Evolutionary conservation across 2,329 filamentous ascomycete species (phyloP), one percentile per base, ranked within the genome.

Genomic region (Phaeophleospora eucalypticola): DNA sequence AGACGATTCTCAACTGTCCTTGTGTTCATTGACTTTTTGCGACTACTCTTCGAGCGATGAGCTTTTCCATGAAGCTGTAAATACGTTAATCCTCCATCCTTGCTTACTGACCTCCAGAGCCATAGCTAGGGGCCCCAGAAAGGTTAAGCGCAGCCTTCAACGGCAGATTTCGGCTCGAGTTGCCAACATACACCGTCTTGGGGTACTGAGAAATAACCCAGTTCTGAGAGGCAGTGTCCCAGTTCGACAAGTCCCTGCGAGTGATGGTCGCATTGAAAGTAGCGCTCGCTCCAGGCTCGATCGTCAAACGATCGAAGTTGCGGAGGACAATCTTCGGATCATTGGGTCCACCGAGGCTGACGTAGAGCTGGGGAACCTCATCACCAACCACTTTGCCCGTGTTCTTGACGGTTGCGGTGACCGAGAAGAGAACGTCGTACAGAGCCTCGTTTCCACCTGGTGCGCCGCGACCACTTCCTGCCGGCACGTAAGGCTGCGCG

Each of bases 211-310:
- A 73, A 44, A 83, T 72, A 37, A 89, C 79, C 62, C 91, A 97
- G 73, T 96, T 84, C 75, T 96, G 90, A n/a, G 71, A 65, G 1
- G 63, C 75, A 1, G 79, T 72, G 57, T 95, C 87, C 90, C 91
- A 96, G 71, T 89, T 93, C 65, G 84, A 89, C 46, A 96, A 58
- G 62, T 96, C 91, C 46, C 89, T 82, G 33, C 90, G 79, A 4
- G 83, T 89, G 45, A 96, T 68, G 14, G 82, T 77, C 0, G 80
- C 82, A 1, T 67, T 74, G 72, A 93, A 94, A 2, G 75, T 79
- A 3, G 72, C 75, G 42, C 77, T 81, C 66, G 81, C 66, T n/a
- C 87, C 88, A 0, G 87, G 78, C 3, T 78, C 73, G 53, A 96
- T 82, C 41, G 74, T 76, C 48, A 95, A 68, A 38, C 88, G 81